Conservation (phyloP, 176 grass and related monocot species). For the Alopecurus myosuroides region DNA sequence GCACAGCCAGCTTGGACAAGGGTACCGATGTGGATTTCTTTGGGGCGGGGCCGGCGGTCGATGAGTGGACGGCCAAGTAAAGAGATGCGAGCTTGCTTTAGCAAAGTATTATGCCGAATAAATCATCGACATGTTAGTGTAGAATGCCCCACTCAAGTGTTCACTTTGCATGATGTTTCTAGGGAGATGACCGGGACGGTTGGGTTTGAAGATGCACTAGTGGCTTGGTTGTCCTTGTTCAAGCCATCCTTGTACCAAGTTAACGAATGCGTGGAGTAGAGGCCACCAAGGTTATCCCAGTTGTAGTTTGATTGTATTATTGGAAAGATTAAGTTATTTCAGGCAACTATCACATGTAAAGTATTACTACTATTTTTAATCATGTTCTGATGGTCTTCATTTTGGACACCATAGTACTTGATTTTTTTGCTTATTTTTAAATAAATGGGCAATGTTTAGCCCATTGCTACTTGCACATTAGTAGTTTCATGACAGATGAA, state of each 20-base stretch:
- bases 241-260: constrained; percentile 1
- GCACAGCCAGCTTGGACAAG: constrained; percentile 83
- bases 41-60: constrained; percentile 70
- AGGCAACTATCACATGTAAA: background rate
- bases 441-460: background rate
- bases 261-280: background rate
- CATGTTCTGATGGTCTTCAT: background rate
- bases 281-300: background rate
- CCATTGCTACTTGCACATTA: background rate
- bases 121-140: background rate
- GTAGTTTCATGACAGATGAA: no score
- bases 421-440: background rate
- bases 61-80: constrained; percentile 50
- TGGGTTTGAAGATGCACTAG: constrained; percentile 2
- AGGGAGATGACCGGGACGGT: constrained; percentile 1
- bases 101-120: background rate
- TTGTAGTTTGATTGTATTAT: background rate
- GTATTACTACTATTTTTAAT: background rate
- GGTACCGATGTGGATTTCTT: constrained; percentile 90
- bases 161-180: background rate
- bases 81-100: background rate
- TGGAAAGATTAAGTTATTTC: background rate
- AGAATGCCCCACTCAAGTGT: background rate
- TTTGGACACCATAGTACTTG: background rate
- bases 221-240: background rate